These are phyloP conservation scores for Biscogniauxia mediterranea DNA, from an alignment of 2,329 filamentous ascomycete species.

Conservation along the genomic window DNA sequence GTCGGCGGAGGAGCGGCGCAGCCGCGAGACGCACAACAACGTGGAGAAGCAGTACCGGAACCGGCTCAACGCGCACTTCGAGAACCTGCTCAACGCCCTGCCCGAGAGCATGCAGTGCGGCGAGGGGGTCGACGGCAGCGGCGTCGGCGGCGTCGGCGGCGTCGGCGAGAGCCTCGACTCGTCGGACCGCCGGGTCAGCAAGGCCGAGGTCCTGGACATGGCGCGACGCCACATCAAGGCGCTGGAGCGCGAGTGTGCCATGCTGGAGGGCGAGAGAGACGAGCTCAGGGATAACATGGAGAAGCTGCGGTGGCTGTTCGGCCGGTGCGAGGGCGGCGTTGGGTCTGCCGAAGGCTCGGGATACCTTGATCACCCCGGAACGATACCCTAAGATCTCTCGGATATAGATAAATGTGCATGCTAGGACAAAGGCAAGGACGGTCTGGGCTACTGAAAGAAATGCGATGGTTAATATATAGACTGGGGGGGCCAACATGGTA, in stretches of 20 bases:
- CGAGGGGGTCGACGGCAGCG: conserved; percentile 27
- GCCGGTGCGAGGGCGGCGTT: conserved; percentile 24
- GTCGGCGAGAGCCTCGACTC: conserved; percentile 20
- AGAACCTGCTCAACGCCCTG: conserved; percentile 41
- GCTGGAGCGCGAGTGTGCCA: conserved; percentile 38
- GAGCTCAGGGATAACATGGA: conserved; percentile 33
- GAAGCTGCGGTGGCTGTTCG: conserved; percentile 31
- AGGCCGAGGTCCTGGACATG: conserved; percentile 46
- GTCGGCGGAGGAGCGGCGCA: conserved; percentile 33
- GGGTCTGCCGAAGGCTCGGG: conserved; percentile 11
- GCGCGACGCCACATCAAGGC: conserved; percentile 41
- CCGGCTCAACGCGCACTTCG: conserved; percentile 45
- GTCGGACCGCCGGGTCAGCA: conserved; percentile 36
- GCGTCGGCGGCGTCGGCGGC: conserved; percentile 16
- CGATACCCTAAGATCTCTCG: conserved; percentile 11
- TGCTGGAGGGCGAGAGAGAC: conserved; percentile 37
- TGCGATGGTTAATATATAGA: background rate
- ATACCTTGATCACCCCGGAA: conserved; percentile 8
- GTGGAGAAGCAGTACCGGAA: conserved; percentile 50
- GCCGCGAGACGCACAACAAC: conserved; percentile 42
- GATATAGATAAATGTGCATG: background rate
- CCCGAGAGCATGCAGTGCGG: conserved; percentile 36
- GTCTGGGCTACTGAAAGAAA: background rate
- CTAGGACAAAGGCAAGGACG: background rate
- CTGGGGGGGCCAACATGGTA: background rate